Conservation (phyloP, 1,139 yeast genomes). For the Blastobotrys apis region DNA sequence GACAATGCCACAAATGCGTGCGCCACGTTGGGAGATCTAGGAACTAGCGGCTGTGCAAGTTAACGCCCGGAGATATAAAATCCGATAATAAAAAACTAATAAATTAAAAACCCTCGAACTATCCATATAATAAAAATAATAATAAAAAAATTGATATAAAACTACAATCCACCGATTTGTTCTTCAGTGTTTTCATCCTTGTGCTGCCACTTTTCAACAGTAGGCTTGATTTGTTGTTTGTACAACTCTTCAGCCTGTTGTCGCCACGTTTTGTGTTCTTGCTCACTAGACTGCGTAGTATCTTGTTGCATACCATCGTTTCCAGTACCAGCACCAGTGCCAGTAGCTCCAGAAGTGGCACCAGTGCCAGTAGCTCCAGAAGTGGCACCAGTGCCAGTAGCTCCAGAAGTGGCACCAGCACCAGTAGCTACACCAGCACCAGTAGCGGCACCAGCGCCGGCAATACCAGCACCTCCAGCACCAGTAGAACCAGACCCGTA, state of each 20-base stretch:
- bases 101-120: background rate
- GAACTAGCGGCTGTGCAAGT: too few relatives aligned
- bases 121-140: constrained; percentile 1
- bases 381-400: background rate
- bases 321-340: constrained; percentile 4
- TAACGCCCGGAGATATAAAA: too few relatives aligned
- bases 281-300: background rate
- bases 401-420: background rate
- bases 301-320: background rate
- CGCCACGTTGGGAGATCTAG: too few relatives aligned
- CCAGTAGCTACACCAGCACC: background rate
- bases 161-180: constrained; percentile 8
- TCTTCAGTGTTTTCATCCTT: background rate
- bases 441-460: background rate
- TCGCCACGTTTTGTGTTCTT: too few relatives aligned
- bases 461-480: constrained; percentile 9
- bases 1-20: too few relatives aligned
- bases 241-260: constrained; percentile 11
- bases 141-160: background rate
- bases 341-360: constrained; percentile 1
- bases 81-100: background rate
- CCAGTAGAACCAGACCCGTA: constrained; percentile 7
- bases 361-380: constrained; percentile 1
- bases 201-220: constrained; percentile 2
- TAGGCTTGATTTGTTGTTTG: constrained; percentile 9